Conservation (phyloP, 352 stramenopile genomes). For the Elongisporangium prolatum region DNA sequence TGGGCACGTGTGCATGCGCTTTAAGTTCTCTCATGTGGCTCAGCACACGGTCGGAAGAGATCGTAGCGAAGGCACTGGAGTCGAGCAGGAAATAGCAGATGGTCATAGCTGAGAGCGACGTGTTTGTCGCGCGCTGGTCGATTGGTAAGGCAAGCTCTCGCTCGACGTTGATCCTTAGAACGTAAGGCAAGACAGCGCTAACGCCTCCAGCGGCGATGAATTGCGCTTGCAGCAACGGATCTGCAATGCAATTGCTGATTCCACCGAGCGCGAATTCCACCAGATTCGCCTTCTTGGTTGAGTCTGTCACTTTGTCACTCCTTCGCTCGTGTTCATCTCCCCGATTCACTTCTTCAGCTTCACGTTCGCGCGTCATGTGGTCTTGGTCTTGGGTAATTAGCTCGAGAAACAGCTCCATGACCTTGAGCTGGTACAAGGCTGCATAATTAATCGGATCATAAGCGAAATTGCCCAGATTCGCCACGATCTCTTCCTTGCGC, state of each 20-base stretch:
- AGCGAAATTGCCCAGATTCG: conserved; percentile 79
- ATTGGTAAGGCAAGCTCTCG: conserved; percentile 4
- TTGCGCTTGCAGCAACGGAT: conserved; percentile 43
- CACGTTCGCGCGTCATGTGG: conserved; percentile 2
- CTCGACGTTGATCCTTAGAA: conserved; percentile 19
- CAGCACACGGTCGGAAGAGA: conserved; percentile 33
- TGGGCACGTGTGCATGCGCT: conserved; percentile 26
- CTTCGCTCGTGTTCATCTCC: neutral
- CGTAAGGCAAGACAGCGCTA: conserved; percentile 36
- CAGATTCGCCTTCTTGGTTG: conserved; percentile 23
- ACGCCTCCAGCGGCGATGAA: conserved; percentile 51
- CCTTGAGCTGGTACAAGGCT: conserved; percentile 40
- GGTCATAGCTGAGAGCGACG: conserved; percentile 44
- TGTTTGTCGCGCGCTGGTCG: conserved; percentile 25
- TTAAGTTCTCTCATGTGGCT: conserved; percentile 26
- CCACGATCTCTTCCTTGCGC: conserved; percentile 69
- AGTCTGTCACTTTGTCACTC: neutral
- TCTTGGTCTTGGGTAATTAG: conserved; percentile 36
- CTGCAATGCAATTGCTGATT: conserved; percentile 75
- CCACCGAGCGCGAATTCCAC: conserved; percentile 67
- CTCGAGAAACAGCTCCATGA: conserved; percentile 79
- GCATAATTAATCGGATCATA: conserved; percentile 86
- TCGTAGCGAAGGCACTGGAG: conserved; percentile 33
- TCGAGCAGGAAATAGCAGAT: conserved; percentile 69
- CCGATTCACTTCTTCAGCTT: neutral